Base-by-base conservation (phyloP, 352 stramenopile genomes). In the Globisporangium megalacanthum region DNA sequence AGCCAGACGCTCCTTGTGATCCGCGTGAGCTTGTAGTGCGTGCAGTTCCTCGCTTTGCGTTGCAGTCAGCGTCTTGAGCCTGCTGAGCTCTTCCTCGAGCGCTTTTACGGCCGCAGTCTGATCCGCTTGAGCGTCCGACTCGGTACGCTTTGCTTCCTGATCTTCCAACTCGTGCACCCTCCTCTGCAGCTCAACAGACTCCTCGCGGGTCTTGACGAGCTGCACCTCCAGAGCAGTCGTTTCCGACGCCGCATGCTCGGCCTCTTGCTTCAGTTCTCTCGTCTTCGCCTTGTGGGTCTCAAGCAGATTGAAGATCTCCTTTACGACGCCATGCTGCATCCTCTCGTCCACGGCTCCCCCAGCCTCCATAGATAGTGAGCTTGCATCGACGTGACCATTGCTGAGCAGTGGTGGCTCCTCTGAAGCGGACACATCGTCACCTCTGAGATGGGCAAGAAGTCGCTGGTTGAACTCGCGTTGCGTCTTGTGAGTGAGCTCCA, bases 41-140 rank as follows among this genome's bases (percentile, higher is more conserved):
- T 59, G 14, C 51, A 63, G 36, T 46, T 63, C 49, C 14, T 37
- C 39, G 13, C 33, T 31, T 20, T 52, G 54, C 41, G 31, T 54
- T 15, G 44, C 42, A 52, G 31, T 39, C 54, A 25, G 9, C 17
- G 33, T 19, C 13, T 54, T 55, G 19, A 50, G 22, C 7, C 17
- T 19, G 19, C 10, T 13, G 14, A 48, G 6, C 0, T n/a, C n/a
- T n/a, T n/a, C n/a, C n/a, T n/a, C n/a, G n/a, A n/a, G n/a, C 8
- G 39, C 39, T 46, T 20, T 19, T 46, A 7, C 39, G 14, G 39
- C 20, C 39, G 39, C 39, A 19, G 39, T n/a, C n/a, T n/a, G n/a
- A n/a, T n/a, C n/a, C n/a, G n/a, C n/a, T n/a, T n/a, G n/a, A n/a
- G n/a, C n/a, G n/a, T n/a, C n/a, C n/a, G n/a, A n/a, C n/a, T n/a